Evolutionary conservation across 805 yeast species (phyloP).

Genomic region (Saccharomyces paradoxus): DNA sequence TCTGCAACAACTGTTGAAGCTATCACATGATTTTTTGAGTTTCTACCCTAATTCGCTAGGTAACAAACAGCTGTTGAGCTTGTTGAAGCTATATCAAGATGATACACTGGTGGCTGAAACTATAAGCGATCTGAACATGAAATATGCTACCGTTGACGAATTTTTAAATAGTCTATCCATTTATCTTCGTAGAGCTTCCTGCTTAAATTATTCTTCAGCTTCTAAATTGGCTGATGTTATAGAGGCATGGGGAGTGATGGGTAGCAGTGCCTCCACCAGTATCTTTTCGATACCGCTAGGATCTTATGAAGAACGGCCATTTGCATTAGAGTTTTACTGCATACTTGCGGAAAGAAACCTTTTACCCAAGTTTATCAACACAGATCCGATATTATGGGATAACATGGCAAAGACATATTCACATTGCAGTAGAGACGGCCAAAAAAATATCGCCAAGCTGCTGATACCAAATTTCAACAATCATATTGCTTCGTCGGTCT

Average conservation of each 20-base stretch:
- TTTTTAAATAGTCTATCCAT: neutral
- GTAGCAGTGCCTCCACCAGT: neutral
- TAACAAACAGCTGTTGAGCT: slow-evolving; percentile 5
- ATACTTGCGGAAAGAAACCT: neutral
- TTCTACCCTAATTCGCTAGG: slow-evolving; percentile 8
- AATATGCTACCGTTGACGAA: slow-evolving; percentile 1
- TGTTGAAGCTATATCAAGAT: slow-evolving; percentile 7
- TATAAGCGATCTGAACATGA: slow-evolving; percentile 5
- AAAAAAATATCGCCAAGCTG: neutral
- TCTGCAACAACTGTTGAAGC: slow-evolving; percentile 3
- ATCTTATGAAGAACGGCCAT: neutral
- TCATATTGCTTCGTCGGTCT: neutral
- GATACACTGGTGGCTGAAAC: slow-evolving; percentile 7
- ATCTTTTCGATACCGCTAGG: neutral
- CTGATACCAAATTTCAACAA: neutral
- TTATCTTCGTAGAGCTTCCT: neutral
- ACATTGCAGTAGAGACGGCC: neutral
- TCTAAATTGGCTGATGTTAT: neutral
- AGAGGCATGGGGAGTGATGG: neutral
- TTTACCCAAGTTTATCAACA: neutral
- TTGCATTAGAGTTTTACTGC: neutral
- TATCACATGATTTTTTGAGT: slow-evolving; percentile 6
- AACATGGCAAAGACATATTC: neutral
- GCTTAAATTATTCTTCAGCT: neutral
- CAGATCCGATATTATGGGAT: neutral